Conservation (phyloP, 345 rosid species). For the Schrenkiella parvula region DNA sequence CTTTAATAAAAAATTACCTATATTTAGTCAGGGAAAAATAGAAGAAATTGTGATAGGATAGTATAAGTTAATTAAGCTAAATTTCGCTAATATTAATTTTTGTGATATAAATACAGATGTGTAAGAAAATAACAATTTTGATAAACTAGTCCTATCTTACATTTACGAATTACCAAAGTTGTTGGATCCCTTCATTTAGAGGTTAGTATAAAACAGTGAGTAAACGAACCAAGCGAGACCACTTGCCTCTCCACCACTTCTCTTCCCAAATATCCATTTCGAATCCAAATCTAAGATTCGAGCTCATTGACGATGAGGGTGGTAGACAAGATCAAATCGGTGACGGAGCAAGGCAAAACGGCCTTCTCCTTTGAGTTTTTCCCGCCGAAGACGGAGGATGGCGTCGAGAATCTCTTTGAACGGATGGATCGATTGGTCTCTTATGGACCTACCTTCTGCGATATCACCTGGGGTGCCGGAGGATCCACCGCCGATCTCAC, state of each 20-base stretch:
- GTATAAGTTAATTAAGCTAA: neutral
- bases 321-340: conserved; percentile 62
- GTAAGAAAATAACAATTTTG: neutral
- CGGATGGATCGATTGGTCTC: conserved; percentile 94
- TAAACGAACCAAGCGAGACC: neutral
- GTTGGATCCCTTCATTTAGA: conserved; percentile 2
- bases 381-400: conserved; percentile 98
- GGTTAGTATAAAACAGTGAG: conserved; percentile 18
- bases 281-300: neutral
- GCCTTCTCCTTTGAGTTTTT: conserved; percentile 98
- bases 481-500: conserved; percentile 98
- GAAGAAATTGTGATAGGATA: neutral
- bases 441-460: conserved; percentile 88
- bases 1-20: neutral
- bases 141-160: neutral
- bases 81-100: neutral
- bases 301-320: conserved; percentile 62
- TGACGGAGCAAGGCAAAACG: conserved; percentile 38
- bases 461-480: conserved; percentile 99
- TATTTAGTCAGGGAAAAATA: neutral
- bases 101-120: neutral
- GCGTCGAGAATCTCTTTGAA: conserved; percentile 94
- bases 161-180: neutral
- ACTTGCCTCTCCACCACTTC: conserved; percentile 19
- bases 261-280: conserved; percentile 5